phyloP scores from a whole-genome alignment of 2,329 filamentous ascomycete genomes.

The Coleophoma cylindrospora region DNA sequence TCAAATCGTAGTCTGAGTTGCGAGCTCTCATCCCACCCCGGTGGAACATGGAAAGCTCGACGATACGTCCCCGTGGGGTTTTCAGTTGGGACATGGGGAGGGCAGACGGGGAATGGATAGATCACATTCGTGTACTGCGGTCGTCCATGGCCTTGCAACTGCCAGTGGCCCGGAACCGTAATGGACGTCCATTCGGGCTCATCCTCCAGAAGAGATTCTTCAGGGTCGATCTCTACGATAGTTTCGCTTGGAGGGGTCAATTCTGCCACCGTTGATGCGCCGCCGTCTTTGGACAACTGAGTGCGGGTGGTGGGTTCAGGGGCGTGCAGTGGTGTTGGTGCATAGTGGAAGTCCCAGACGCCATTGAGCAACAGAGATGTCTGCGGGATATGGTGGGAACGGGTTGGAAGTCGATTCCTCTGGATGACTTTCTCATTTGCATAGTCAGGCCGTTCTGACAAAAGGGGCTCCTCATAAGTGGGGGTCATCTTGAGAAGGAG shows the following conservation, averaged over 20 bases:
- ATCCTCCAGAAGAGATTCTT: not conserved
- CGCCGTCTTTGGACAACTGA: slow-evolving; percentile 17
- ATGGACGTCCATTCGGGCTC: slow-evolving; percentile 29
- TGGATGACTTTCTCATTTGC: slow-evolving; percentile 45
- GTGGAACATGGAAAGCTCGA: slow-evolving; percentile 40
- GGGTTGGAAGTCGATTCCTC: slow-evolving; percentile 45
- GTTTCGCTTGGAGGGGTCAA: not conserved
- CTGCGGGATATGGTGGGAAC: slow-evolving; percentile 47
- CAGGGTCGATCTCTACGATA: not conserved
- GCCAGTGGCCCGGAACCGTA: slow-evolving; percentile 64
- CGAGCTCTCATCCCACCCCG: slow-evolving; percentile 26
- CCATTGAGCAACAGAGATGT: slow-evolving; percentile 48
- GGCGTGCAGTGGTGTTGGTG: slow-evolving; percentile 38
- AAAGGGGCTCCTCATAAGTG: too few relatives aligned
- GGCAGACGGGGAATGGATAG: slow-evolving; percentile 61
- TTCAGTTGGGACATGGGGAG: slow-evolving; percentile 49
- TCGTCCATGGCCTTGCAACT: slow-evolving; percentile 60
- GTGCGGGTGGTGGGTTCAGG: slow-evolving; percentile 29
- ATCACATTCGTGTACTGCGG: slow-evolving; percentile 67
- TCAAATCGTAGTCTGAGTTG: slow-evolving; percentile 65
- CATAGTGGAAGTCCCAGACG: slow-evolving; percentile 50
- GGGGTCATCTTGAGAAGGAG: too few relatives aligned
- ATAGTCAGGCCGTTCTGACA: slow-evolving; percentile 34
- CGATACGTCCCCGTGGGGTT: slow-evolving; percentile 51
- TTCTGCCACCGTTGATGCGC: slow-evolving; percentile 3